Evolutionary conservation across 148 eudicot genomes (phyloP).

Genomic region (Camellia sinensis): DNA sequence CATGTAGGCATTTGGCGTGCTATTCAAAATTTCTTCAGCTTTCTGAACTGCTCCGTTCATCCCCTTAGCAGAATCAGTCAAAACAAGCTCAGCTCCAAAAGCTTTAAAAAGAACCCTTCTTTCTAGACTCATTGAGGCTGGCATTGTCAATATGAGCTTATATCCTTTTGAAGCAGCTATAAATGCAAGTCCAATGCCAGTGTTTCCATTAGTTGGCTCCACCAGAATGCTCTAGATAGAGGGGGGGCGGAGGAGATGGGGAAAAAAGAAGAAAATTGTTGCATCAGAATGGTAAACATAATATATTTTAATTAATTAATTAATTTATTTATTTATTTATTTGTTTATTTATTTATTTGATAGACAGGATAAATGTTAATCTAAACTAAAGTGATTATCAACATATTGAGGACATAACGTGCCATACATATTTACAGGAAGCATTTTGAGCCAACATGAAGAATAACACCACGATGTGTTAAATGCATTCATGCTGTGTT

Average conservation of each 20-base stretch:
- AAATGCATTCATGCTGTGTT: background rate
- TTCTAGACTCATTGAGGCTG: conserved; percentile 95
- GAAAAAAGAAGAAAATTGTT: background rate
- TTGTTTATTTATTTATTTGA: too few species aligned
- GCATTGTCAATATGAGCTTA: conserved; percentile 87
- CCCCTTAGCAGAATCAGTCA: conserved; percentile 91
- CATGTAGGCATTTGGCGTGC: conserved; percentile 78
- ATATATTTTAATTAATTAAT: too few species aligned
- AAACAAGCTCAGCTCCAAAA: conserved; percentile 89
- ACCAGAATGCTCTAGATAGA: conserved; percentile 63
- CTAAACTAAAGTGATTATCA: background rate
- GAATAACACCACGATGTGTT: background rate
- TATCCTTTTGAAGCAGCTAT: conserved; percentile 96
- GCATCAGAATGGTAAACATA: too few species aligned
- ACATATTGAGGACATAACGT: background rate
- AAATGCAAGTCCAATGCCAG: conserved; percentile 96
- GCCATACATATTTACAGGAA: background rate
- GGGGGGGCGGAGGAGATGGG: background rate
- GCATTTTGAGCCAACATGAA: background rate
- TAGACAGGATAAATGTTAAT: background rate
- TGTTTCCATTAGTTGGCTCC: conserved; percentile 96
- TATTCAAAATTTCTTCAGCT: conserved; percentile 80
- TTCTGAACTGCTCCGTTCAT: conserved; percentile 92
- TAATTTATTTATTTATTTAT: too few species aligned
- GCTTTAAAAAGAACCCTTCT: conserved; percentile 93